Evolutionary conservation across 208 protist species (phyloP).

Genomic region (Trypanosoma caninum): DNA sequence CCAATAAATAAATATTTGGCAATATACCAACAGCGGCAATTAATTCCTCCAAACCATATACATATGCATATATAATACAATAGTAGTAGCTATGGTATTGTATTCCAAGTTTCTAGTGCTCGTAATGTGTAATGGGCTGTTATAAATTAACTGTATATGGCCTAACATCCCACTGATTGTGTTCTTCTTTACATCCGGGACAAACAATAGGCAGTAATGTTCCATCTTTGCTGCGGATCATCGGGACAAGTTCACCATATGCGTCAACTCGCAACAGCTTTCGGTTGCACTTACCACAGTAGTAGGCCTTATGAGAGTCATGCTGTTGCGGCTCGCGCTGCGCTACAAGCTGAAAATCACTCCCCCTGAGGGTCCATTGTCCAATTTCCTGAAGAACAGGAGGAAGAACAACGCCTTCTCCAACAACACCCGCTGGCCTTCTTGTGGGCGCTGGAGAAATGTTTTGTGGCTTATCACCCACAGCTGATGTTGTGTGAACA

Average conservation of each 20-base stretch:
- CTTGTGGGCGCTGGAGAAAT: neutral
- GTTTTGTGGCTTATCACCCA: neutral
- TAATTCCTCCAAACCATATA: too few species aligned
- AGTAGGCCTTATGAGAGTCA: conserved; percentile 42
- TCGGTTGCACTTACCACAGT: conserved; percentile 66
- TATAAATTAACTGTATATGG: conserved; percentile 29
- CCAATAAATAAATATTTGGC: too few species aligned
- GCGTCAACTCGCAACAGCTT: conserved; percentile 69
- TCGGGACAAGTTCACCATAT: conserved; percentile 74
- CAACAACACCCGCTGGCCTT: neutral
- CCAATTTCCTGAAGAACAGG: conserved; percentile 26
- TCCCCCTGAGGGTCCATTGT: conserved; percentile 10
- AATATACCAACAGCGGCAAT: too few species aligned
- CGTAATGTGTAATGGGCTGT: neutral
- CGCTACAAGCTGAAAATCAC: neutral
- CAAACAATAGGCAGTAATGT: conserved; percentile 65
- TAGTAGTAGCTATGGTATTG: too few species aligned
- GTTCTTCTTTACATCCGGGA: conserved; percentile 67
- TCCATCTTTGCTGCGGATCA: conserved; percentile 65
- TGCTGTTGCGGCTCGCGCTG: neutral
- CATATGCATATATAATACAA: neutral
- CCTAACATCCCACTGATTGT: conserved; percentile 67
- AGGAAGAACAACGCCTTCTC: neutral
- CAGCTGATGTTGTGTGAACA: conserved; percentile 6
- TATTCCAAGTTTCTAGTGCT: too few species aligned